Base-by-base conservation (phyloP, 148 eudicot genomes). In the Fagopyrum tataricum region DNA sequence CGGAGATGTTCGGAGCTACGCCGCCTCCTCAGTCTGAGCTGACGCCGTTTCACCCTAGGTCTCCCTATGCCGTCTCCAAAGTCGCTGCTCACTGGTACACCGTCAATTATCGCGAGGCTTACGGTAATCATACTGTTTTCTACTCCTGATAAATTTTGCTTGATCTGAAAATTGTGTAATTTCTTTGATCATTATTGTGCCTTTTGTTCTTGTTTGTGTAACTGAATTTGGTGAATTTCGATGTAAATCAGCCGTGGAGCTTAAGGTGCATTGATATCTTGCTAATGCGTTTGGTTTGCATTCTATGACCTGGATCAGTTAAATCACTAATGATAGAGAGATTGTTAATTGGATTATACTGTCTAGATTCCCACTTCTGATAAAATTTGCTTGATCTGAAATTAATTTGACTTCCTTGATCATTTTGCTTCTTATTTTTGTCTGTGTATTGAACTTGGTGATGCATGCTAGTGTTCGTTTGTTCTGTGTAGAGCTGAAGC, bases 31-130 rank as follows among this genome's bases (percentile, higher is more conserved):
- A 95, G 46, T 70, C 81, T 1, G 99, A 95, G 53, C 37, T 78
- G 0, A 79, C 99, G 6, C 97, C 97, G 15, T 95, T 95, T 77
- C 97, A 95, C 75, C 97, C 99, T 0, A 74, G 99, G 42, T 91
- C 97, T 3, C 99, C 99, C 9, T 95, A 95, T 72, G 99, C 96
- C 4, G 96, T 78, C 47, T 86, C 92, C 70, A 95, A 95, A 75
- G 77, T 80, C 64, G 96, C 99, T 70, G 99, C 97, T 39, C 97
- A 95, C 80, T 92, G 96, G 96, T 92, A 87, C 76, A 95, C 99
- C 10, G 96, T 95, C 44, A 95, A 95, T 78, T 95, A 95, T 74
- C 89, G 99, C 14, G 99, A 95, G 73, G 99, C 99, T 0, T 95
- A 92, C 44, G 94, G 94, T 84, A 81, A 74, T n/a, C 67, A 11